Base-by-base conservation (phyloP, 768 basidiomycete species). In the Hemileccinum impolitum region DNA sequence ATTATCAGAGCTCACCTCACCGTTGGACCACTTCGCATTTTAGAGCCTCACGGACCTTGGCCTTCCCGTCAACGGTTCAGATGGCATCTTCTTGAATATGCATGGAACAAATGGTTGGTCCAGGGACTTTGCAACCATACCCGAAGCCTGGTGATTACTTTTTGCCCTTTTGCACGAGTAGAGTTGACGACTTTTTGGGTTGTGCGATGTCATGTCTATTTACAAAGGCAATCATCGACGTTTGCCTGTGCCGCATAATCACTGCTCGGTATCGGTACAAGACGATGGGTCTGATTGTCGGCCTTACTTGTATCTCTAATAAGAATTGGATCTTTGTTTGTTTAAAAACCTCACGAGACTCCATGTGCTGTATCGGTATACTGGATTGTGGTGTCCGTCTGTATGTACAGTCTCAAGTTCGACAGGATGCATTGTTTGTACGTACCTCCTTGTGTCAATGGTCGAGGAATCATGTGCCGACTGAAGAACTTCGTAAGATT, bases 21-120 rank as follows among this genome's bases (percentile, higher is more conserved):
- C 15, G 14, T 31, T 28, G 19, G 31, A 11, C 8, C 13, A 17
- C 41, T n/a, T 3, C 25, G 39, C 9, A 10, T 50, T 50, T 42
- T 69, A 95, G 90, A 93, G 82, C 62, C 70, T 94, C 55, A 82
- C 84, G 14, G 94, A 97, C 66, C 81, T 97, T 13, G 91, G 94
- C 14, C 72, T 96, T 45, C 94, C 94, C n/a, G 75, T 83, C 32
- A 94, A 94, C 57, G 94, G 94, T 38, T 88, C 86, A 4, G 94
- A 97, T 58, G 90, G 87, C 12, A 86, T 95, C 45, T 94, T 97
- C 71, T 67, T 94, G 54, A 82, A 86, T 56, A 77, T 87, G 71
- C 75, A 75, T 38, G 81, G 80, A 44, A 64, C 78, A 35, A 85
- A 81, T 51, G 87, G 88, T 14, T 91, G 89, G 89, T 78, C 77